phyloP scores from a whole-genome alignment of 495 filamentous ascomycete species.

The Cenococcum geophilum region DNA sequence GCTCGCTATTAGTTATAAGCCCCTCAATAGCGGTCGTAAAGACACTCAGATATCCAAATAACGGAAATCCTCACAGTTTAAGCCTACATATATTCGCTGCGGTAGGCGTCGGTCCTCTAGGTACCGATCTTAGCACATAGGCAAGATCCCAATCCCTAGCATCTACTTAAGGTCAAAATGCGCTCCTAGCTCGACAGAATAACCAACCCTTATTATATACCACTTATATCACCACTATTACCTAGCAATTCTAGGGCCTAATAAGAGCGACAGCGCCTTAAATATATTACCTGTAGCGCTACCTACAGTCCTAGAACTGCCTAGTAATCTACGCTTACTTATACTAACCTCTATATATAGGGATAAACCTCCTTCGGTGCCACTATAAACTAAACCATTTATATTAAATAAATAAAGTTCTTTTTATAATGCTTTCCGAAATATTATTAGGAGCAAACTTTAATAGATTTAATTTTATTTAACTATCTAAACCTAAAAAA shows the following conservation, averaged over 20 bases:
- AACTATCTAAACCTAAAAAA: not conserved
- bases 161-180: slow-evolving; percentile 1
- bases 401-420: not conserved
- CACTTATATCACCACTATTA: not conserved
- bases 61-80: not conserved
- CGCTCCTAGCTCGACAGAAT: not conserved
- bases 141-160: not conserved
- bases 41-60: not conserved
- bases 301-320: not conserved
- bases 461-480: not conserved
- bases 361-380: not conserved
- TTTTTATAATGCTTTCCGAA: not conserved
- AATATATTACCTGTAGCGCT: not conserved
- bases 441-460: not conserved
- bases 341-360: not conserved
- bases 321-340: not conserved
- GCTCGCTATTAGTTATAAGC: not conserved
- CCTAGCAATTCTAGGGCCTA: no score
- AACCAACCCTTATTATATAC: slow-evolving; percentile 1
- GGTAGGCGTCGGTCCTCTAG: not conserved
- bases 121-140: slow-evolving; percentile 1
- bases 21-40: not conserved
- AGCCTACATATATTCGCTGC: not conserved
- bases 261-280: not conserved
- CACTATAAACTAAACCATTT: not conserved